Percentiles rank a stretch among this genome's conserved stretches.
Evolutionary conservation across 805 yeast genomes (phyloP).

Genomic region (Candida gorgasii): DNA sequence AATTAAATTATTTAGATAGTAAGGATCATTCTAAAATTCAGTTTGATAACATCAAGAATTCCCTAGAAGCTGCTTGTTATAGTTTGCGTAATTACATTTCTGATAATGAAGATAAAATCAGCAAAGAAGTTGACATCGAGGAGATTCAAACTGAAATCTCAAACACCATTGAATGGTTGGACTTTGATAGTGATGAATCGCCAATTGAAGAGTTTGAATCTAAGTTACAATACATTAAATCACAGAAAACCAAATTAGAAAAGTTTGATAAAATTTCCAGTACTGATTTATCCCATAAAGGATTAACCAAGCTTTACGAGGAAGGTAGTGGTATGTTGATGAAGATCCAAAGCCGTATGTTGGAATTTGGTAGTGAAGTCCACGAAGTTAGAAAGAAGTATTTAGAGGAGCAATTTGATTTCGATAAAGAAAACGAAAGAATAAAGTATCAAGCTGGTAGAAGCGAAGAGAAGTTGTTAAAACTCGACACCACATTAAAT

Average conservation of each 20-base stretch:
- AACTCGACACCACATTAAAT: conserved; percentile 28
- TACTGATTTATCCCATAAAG: conserved; percentile 48
- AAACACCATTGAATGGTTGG: conserved; percentile 74
- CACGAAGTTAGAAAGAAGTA: conserved; percentile 42
- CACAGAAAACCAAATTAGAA: conserved; percentile 25
- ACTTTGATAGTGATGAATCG: conserved; percentile 63
- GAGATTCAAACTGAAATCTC: conserved; percentile 31
- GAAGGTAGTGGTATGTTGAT: conserved; percentile 44
- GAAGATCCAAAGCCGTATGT: conserved; percentile 44
- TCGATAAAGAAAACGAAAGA: conserved; percentile 51
- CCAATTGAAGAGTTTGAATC: conserved; percentile 25
- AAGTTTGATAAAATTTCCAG: conserved; percentile 41
- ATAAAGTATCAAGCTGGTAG: conserved; percentile 30
- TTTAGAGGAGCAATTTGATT: conserved; percentile 49
- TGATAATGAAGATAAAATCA: conserved; percentile 45
- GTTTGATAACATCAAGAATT: conserved; percentile 62
- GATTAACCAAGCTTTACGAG: conserved; percentile 44
- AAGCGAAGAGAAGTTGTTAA: conserved; percentile 24
- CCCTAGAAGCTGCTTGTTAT: conserved; percentile 74
- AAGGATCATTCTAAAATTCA: conserved; percentile 56
- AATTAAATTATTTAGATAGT: conserved; percentile 52
- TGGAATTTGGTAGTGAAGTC: conserved; percentile 48
- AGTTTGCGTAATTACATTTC: conserved; percentile 61
- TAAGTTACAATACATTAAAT: conserved; percentile 23
- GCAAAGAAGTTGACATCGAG: conserved; percentile 26